Conservation (phyloP, 257 asterid genomes). For the Salvia miltiorrhiza region DNA sequence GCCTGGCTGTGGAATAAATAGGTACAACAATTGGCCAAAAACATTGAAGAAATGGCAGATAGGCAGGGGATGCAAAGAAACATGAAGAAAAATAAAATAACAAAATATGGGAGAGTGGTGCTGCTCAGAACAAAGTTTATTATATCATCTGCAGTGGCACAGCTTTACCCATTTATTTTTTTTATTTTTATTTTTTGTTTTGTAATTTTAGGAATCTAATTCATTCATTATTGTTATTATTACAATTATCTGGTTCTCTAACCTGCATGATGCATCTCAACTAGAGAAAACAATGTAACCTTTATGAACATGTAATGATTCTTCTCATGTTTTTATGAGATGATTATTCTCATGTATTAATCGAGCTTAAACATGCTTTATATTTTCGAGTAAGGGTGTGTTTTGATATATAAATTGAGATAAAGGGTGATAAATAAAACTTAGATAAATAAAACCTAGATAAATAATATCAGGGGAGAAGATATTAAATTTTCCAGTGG, state of each 20-base stretch:
- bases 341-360: constrained; percentile 25
- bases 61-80: constrained; percentile 19
- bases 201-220: constrained; percentile 47
- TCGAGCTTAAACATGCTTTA: not conserved
- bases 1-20: constrained; percentile 75
- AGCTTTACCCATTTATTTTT: constrained; percentile 13
- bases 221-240: constrained; percentile 43
- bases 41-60: constrained; percentile 1
- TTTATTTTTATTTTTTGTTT: constrained; percentile 16
- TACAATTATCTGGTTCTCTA: constrained; percentile 36
- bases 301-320: constrained; percentile 25
- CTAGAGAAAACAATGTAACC: constrained; percentile 32
- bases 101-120: constrained; percentile 30
- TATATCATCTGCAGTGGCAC: constrained; percentile 56
- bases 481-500: too few relatives aligned
- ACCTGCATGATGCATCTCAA: constrained; percentile 41
- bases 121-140: constrained; percentile 71
- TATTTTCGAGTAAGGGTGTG: not conserved
- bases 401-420: too few relatives aligned
- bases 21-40: constrained; percentile 30
- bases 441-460: too few relatives aligned
- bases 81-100: constrained; percentile 1
- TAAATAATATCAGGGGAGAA: too few relatives aligned
- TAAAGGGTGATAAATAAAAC: too few relatives aligned
- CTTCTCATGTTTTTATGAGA: constrained; percentile 42